Conservation (phyloP, 2,329 filamentous ascomycete genomes). For the Torrubiellomyces zombiae region DNA sequence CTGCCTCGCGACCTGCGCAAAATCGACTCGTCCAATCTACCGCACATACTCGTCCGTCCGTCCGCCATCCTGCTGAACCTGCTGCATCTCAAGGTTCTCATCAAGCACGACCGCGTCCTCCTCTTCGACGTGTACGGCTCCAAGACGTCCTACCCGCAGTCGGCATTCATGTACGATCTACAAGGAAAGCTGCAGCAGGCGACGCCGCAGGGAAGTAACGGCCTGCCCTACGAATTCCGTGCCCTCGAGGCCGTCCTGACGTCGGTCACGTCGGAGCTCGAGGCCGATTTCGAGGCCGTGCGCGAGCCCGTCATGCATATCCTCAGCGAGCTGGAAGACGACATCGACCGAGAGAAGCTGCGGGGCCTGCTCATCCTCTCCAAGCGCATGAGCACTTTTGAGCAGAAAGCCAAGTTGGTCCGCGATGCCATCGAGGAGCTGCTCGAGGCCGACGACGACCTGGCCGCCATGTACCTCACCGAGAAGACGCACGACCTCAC, state of each 20-base stretch:
- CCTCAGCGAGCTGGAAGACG: constrained; percentile 79
- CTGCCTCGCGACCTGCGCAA: constrained; percentile 90
- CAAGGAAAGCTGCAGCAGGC: constrained; percentile 85
- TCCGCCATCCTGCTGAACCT: constrained; percentile 90
- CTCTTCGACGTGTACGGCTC: constrained; percentile 95
- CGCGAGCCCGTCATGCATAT: constrained; percentile 83
- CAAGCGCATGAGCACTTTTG: constrained; percentile 90
- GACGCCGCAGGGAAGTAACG: constrained; percentile 32
- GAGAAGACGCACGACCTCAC: constrained; percentile 64
- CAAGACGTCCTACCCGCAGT: constrained; percentile 87
- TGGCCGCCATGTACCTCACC: constrained; percentile 87
- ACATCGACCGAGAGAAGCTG: constrained; percentile 89
- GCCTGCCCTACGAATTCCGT: constrained; percentile 86
- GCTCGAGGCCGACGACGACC: constrained; percentile 87
- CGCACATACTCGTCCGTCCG: constrained; percentile 85
- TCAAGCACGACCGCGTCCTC: constrained; percentile 85
- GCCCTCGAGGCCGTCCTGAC: constrained; percentile 90
- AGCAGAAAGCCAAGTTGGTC: constrained; percentile 89
- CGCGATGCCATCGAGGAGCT: constrained; percentile 90
- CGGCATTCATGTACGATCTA: constrained; percentile 93
- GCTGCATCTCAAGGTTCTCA: constrained; percentile 86
- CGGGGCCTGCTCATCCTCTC: constrained; percentile 82
- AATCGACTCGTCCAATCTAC: constrained; percentile 89
- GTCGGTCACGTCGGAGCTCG: constrained; percentile 78
- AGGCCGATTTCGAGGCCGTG: constrained; percentile 88